Conservation (phyloP, 1,284 basidiomycete species). For the Trametes versicolor region DNA sequence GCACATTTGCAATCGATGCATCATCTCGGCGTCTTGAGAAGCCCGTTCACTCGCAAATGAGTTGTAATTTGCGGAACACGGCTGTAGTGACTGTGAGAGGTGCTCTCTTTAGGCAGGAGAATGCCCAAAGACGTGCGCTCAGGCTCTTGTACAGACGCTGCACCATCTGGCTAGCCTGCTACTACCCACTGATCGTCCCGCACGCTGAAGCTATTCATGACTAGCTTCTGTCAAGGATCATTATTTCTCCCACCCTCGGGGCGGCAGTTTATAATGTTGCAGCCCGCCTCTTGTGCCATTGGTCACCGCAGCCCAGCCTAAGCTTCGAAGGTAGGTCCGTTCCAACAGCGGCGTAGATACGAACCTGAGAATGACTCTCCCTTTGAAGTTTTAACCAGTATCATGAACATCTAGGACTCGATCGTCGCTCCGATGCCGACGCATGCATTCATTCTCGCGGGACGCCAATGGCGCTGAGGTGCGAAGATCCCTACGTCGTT, state of each 20-base stretch:
- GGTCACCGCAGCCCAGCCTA: not conserved
- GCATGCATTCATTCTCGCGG: constrained; percentile 16
- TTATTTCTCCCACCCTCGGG: not conserved
- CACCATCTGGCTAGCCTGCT: constrained; percentile 12
- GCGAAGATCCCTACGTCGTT: constrained; percentile 31
- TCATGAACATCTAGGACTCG: constrained; percentile 3
- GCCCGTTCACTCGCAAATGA: not conserved
- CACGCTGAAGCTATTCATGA: constrained; percentile 16
- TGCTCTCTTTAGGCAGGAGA: not conserved
- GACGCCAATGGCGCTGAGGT: constrained; percentile 23
- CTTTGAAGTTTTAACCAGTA: not conserved
- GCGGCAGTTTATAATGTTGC: not conserved
- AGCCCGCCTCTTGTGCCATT: not conserved
- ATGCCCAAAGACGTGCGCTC: not conserved
- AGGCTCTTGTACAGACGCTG: constrained; percentile 2
- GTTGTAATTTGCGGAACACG: not conserved
- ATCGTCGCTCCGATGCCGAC: constrained; percentile 20
- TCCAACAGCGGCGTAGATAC: too few species aligned
- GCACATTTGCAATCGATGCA: not conserved
- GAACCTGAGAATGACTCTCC: not conserved
- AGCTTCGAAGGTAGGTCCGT: constrained; percentile 3
- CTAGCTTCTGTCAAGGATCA: constrained; percentile 16
- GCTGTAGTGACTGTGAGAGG: not conserved
- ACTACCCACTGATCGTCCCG: constrained; percentile 21
- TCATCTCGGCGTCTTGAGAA: not conserved